Conservation (phyloP, 305 asterid species). For the Rubia peregrina region DNA sequence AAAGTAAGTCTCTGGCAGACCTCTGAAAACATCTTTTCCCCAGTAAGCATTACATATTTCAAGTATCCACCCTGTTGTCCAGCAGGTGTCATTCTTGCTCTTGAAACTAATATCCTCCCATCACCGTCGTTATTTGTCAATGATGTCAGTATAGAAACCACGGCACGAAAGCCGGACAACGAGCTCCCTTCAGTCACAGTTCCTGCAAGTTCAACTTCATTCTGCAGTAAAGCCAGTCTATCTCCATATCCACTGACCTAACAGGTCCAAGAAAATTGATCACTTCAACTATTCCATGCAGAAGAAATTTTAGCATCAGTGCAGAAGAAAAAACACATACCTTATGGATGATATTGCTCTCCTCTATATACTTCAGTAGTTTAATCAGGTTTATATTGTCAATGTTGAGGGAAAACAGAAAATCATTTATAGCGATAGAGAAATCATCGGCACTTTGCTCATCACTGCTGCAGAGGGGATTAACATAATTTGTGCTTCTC, state of each 20-base stretch:
- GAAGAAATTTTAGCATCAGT: slow-evolving; percentile 10
- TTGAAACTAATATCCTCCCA: slow-evolving; percentile 72
- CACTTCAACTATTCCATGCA: slow-evolving; percentile 16
- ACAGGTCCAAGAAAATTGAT: slow-evolving; percentile 12
- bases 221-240: slow-evolving; percentile 40
- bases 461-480: slow-evolving; percentile 29
- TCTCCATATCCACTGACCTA: slow-evolving; percentile 89
- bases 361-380: slow-evolving; percentile 60
- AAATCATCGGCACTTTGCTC: slow-evolving; percentile 35
- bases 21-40: slow-evolving; percentile 90
- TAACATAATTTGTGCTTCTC: slow-evolving; percentile 26
- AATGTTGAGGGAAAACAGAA: slow-evolving; percentile 75
- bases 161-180: slow-evolving; percentile 72
- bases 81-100: slow-evolving; percentile 33
- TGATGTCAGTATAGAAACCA: slow-evolving; percentile 55
- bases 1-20: slow-evolving; percentile 31
- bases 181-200: slow-evolving; percentile 54
- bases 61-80: slow-evolving; percentile 61
- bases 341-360: slow-evolving; percentile 82
- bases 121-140: slow-evolving; percentile 69
- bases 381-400: slow-evolving; percentile 92
- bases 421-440: slow-evolving; percentile 69
- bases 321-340: slow-evolving; percentile 26
- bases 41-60: slow-evolving; percentile 94
- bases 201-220: slow-evolving; percentile 22